Percentiles rank a stretch among this genome's conserved stretches.
Conservation (phyloP, 257 asterid genomes). For the Gentiana straminea region DNA sequence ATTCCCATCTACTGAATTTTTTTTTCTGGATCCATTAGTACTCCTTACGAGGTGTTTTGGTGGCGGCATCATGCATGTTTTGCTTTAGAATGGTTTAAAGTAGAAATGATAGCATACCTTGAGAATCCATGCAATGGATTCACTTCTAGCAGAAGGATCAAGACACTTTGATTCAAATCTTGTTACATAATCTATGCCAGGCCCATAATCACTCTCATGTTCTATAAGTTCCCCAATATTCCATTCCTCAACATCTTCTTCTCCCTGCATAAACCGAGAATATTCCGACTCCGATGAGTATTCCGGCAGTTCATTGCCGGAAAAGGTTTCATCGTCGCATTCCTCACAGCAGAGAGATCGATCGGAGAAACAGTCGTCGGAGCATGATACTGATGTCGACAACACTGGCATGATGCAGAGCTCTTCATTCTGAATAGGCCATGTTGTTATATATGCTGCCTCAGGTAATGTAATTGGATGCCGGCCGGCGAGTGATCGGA, state of each 20-base stretch:
- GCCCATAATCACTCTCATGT: constrained; percentile 51
- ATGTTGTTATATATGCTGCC: constrained; percentile 6
- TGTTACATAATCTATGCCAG: constrained; percentile 29
- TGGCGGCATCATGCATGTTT: no score
- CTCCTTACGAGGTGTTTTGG: no score
- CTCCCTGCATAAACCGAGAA: constrained; percentile 4
- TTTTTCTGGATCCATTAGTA: no score
- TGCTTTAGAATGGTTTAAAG: no score
- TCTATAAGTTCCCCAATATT: constrained; percentile 63
- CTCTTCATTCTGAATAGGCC: constrained; percentile 32
- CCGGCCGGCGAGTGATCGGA: constrained; percentile 54
- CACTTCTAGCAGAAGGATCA: constrained; percentile 51
- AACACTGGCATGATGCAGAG: constrained; percentile 5
- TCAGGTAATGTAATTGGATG: not conserved
- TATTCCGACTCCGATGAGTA: constrained; percentile 65
- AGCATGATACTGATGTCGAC: constrained; percentile 63
- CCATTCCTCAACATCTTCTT: constrained; percentile 47
- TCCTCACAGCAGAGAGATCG: constrained; percentile 82
- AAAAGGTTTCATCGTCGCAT: constrained; percentile 28
- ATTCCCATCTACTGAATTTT: no score
- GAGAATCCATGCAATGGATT: constrained; percentile 79
- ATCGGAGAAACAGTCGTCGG: constrained; percentile 80
- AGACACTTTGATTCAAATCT: constrained; percentile 34
- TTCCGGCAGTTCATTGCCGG: constrained; percentile 31
- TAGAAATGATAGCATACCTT: constrained; percentile 38